Percentiles rank a stretch among this genome's conserved stretches.
These are phyloP conservation scores for Circinella minor DNA, from an alignment of 371 early-diverging fungal genomes.

Conservation along the genomic window DNA sequence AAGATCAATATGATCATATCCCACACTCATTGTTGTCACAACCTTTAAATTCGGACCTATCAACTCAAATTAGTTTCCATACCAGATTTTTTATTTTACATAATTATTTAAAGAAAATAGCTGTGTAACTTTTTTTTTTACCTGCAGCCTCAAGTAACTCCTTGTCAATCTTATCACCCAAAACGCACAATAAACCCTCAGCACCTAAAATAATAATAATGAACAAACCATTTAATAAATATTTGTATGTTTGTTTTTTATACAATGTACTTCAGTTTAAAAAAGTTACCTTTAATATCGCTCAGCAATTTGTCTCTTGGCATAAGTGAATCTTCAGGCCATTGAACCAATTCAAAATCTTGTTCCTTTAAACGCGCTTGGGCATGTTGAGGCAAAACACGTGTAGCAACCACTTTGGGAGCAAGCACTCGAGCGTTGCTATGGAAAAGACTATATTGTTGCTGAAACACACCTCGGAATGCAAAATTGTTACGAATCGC, in stretches of 20 bases:
- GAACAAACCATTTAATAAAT: background rate
- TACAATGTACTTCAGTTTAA: background rate
- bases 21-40: conserved; percentile 76
- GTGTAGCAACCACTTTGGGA: conserved; percentile 33
- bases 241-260: background rate
- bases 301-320: conserved; percentile 33
- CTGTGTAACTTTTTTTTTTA: conserved; percentile 12
- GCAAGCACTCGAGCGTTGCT: conserved; percentile 13
- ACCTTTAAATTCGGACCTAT: conserved; percentile 57
- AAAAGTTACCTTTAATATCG: conserved; percentile 28
- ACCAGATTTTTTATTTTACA: background rate
- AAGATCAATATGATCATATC: conserved; percentile 80
- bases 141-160: conserved; percentile 69
- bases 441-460: conserved; percentile 14
- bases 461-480: background rate
- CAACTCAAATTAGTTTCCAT: conserved; percentile 2
- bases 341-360: conserved; percentile 36
- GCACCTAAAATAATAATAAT: conserved; percentile 34
- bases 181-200: conserved; percentile 67
- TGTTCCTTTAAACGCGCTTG: conserved; percentile 30
- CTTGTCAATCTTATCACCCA: conserved; percentile 72
- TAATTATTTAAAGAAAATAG: background rate
- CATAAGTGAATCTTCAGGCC: conserved; percentile 36
- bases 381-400: conserved; percentile 28
- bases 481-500: background rate